Conservation (phyloP, 805 yeast genomes). For the Saccharomyces kudriavzevii region DNA sequence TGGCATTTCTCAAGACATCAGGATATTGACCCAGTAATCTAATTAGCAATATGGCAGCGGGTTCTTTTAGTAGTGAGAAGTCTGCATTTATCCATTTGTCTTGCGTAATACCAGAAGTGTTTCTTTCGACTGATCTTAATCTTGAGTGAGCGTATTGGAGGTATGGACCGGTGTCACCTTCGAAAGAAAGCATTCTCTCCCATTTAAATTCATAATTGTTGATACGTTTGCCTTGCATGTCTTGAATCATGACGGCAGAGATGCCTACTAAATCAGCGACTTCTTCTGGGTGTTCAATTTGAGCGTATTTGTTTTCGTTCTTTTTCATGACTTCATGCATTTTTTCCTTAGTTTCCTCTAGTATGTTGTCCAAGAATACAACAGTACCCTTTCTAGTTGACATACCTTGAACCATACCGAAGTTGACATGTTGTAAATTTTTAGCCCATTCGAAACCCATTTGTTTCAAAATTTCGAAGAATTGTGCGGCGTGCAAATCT, state of each 20-base stretch:
- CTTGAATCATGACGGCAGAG: conserved; percentile 97
- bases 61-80: conserved; percentile 55
- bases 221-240: conserved; percentile 93
- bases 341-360: conserved; percentile 84
- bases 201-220: conserved; percentile 93
- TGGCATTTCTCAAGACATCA: conserved; percentile 74
- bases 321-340: conserved; percentile 95
- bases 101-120: conserved; percentile 43
- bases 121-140: conserved; percentile 86
- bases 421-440: conserved; percentile 71
- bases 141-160: conserved; percentile 97
- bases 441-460: conserved; percentile 85
- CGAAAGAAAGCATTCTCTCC: conserved; percentile 96
- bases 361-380: conserved; percentile 87
- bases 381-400: conserved; percentile 96
- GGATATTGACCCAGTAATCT: conserved; percentile 84
- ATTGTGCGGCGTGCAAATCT: conserved; percentile 86
- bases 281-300: conserved; percentile 85
- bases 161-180: conserved; percentile 99
- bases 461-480: conserved; percentile 85
- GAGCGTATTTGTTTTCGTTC: conserved; percentile 83
- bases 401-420: conserved; percentile 98
- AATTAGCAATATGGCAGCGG: conserved; percentile 59
- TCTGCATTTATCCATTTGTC: conserved; percentile 42
- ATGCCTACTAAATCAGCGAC: conserved; percentile 94